Conservation (phyloP, 2,329 filamentous ascomycete genomes). For the Arthrobotrys entomopaga region DNA sequence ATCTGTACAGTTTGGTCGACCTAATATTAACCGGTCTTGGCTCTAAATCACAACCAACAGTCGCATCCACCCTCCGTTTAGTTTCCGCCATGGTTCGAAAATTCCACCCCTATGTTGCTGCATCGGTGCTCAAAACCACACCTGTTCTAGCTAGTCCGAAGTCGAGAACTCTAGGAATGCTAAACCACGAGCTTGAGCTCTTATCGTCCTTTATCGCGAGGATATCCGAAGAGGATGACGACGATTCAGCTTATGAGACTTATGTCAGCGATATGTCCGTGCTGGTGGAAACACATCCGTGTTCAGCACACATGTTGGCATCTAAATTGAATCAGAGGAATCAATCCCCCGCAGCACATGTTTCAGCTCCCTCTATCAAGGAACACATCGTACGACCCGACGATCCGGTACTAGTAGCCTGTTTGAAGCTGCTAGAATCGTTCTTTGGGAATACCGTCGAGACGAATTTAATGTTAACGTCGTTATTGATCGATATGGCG, state of each 20-base stretch:
- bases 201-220: constrained; percentile 75
- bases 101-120: constrained; percentile 86
- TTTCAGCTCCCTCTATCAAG: constrained; percentile 70
- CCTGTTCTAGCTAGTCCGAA: constrained; percentile 67
- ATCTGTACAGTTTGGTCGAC: constrained; percentile 92
- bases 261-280: constrained; percentile 77
- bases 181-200: constrained; percentile 78
- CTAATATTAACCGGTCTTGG: constrained; percentile 84
- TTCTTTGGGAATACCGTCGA: constrained; percentile 94
- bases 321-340: constrained; percentile 70
- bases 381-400: constrained; percentile 71
- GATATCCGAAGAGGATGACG: constrained; percentile 74
- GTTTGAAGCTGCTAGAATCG: constrained; percentile 75
- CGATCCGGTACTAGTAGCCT: constrained; percentile 72
- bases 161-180: constrained; percentile 75
- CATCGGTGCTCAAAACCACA: constrained; percentile 77
- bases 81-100: constrained; percentile 85
- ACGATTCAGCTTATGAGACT: constrained; percentile 71
- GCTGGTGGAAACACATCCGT: constrained; percentile 77
- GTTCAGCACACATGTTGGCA: constrained; percentile 75
- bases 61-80: constrained; percentile 86
- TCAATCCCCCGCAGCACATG: constrained; percentile 68
- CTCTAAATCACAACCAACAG: constrained; percentile 86
- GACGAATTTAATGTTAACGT: constrained; percentile 87
- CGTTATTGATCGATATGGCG: constrained; percentile 81